Base-by-base conservation (phyloP, 2,329 filamentous ascomycete species). In the Parastagonospora nodorum region DNA sequence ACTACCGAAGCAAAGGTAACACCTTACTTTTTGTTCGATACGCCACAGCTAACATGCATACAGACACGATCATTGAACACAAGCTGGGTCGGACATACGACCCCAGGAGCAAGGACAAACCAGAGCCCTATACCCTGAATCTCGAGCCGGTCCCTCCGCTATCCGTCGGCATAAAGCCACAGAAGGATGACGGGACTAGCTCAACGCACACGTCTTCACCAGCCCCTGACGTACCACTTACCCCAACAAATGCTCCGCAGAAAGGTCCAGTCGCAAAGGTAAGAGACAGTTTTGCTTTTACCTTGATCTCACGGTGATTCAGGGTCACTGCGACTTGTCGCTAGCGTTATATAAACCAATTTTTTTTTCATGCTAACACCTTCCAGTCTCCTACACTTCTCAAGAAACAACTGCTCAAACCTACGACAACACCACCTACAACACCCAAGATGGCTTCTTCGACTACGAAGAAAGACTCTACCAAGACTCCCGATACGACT, bases 1-100 rank as follows among this genome's bases (percentile, higher is more conserved):
- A 76, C 55, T 78, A 77, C 53, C 69, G 76, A 7, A 66, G 48
- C 31, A 45, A 64, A 41, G 55, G 68, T 67, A 38, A 39, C 59
- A 44, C 12, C 4, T 33, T 12, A 12, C 1, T n/a, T 3, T 14
- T 10, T 15, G 9, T 30, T 5, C 3, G 1, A 9, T 2, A 37
- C 8, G 3, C 15, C 7, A 14, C 43, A 2, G 36, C 45, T 55
- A 15, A 56, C 29, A 5, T n/a, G 2, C 4, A 27, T 36, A 7
- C 24, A 71, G 66, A 61, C 2, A 51, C 61, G 0, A 64, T 70
- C 19, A 8, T 41, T 1, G 44, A 51, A 2, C 31, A 41, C 2
- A 41, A 53, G 0, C 37, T 69, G 36, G 1, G 43, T 0, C 2
- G 55, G 24, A 58, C 53, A 0, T 59, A 48, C 28, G 45, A 64